Base-by-base conservation (phyloP, 148 eudicot species). In the Linanthus parryae region DNA sequence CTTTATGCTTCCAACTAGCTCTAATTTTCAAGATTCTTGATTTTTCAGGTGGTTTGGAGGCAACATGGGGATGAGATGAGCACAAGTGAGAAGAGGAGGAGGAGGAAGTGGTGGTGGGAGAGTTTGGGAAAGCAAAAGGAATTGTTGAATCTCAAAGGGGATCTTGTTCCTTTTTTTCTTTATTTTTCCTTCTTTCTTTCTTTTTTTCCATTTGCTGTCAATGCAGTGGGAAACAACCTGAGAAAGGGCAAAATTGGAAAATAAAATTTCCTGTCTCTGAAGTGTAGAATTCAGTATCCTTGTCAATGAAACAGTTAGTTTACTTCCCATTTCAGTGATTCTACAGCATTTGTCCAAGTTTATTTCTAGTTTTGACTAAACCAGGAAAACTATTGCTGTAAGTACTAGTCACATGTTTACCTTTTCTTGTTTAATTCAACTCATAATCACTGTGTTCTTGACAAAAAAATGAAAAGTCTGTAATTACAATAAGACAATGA, bases 31-130 rank as follows among this genome's bases (percentile, higher is more conserved):
- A 12, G 14, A 7, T 1, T 23, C 25, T 11, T 6, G 11, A 10
- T 13, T 25, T 46, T 46, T 38, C 58, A 63, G 73, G 51, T 69
- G 73, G 73, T 44, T 49, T 49, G 67, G 51, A 39, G 54, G 42
- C 22, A 69, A 57, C 45, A 33, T 69, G 73, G 64, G 56, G 56
- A 57, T 52, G 54, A 47, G 48, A 28, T 27, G 48, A 29, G 8
- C 20, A 38, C 48, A 10, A 38, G 25, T 55, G 59, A 17, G 17
- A 25, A n/a, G 38, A 48, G 14, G 30, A 45, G 11, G 26, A 18
- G 26, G 4, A 20, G 15, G 18, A 17, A 23, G 30, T 3, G 10
- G 31, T 4, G 2, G 46, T 4, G 19, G 14, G 47, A 25, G 36
- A 15, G 36, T 2, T 45, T 52, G 46, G 34, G 38, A 58, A 58